Percentiles rank a stretch among this genome's conserved stretches.
phyloP scores from a whole-genome alignment of 2,329 filamentous ascomycete species.

The Samsoniella hepiali region DNA sequence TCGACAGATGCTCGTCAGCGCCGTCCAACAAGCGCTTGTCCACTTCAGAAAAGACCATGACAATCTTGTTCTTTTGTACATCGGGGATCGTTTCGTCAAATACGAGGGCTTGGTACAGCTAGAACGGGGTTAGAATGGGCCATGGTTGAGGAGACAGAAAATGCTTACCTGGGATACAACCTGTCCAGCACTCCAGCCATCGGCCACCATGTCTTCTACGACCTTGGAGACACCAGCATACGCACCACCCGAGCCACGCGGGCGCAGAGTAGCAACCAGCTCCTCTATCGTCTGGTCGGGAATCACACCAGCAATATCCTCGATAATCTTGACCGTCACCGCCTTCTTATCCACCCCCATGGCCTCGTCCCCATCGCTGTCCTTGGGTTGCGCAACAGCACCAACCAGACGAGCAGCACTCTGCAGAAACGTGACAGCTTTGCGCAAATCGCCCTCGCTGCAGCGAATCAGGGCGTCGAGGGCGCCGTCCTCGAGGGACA shows the following conservation, averaged over 20 bases:
- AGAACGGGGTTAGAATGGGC: conserved; percentile 20
- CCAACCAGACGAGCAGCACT: conserved; percentile 88
- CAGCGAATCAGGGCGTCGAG: conserved; percentile 80
- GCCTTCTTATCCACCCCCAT: conserved; percentile 58
- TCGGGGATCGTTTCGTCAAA: conserved; percentile 83
- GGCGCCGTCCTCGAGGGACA: conserved; percentile 73
- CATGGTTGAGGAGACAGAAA: neutral
- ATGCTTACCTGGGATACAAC: conserved; percentile 69
- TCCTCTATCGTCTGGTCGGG: conserved; percentile 68
- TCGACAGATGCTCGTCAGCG: conserved; percentile 88
- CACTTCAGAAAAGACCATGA: conserved; percentile 84
- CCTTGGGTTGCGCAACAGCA: conserved; percentile 48
- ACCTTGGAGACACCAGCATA: conserved; percentile 75
- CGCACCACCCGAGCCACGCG: conserved; percentile 57
- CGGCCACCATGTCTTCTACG: conserved; percentile 87
- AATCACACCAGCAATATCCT: conserved; percentile 96
- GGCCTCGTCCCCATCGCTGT: conserved; percentile 53
- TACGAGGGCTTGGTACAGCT: conserved; percentile 80
- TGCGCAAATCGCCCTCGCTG: conserved; percentile 90
- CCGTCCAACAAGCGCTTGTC: conserved; percentile 95
- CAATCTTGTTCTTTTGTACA: conserved; percentile 84
- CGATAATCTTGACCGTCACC: conserved; percentile 75
- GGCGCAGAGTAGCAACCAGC: conserved; percentile 73
- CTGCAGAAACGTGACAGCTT: conserved; percentile 94
- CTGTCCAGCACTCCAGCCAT: conserved; percentile 94